phyloP scores from a whole-genome alignment of 345 rosid genomes.

The Lepidium aucheri region DNA sequence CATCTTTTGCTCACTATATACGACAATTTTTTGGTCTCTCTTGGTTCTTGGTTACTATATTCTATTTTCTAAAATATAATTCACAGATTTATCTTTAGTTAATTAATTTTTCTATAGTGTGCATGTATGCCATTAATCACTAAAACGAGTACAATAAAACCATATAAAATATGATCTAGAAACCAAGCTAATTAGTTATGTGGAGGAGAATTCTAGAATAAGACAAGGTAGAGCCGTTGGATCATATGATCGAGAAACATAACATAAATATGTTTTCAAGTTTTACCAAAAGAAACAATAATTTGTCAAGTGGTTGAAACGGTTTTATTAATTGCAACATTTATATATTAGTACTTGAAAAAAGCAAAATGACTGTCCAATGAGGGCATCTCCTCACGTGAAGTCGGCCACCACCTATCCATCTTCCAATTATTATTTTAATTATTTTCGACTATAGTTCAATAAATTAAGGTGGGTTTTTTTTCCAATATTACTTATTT shows the following conservation, averaged over 20 bases:
- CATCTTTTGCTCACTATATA: slow-evolving; percentile 9
- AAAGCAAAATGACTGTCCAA: slow-evolving; percentile 19
- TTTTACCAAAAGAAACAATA: neutral
- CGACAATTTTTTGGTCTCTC: slow-evolving; percentile 14
- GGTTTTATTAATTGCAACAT: slow-evolving; percentile 15
- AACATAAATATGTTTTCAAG: slow-evolving; percentile 22
- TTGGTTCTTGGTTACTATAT: slow-evolving; percentile 1
- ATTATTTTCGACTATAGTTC: too few relatives aligned
- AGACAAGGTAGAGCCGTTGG: slow-evolving; percentile 18
- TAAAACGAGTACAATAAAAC: too few relatives aligned
- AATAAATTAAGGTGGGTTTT: too few relatives aligned
- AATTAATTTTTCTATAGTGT: too few relatives aligned
- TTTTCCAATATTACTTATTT: too few relatives aligned
- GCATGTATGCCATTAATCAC: too few relatives aligned
- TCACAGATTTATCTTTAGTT: too few relatives aligned
- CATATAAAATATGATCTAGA: neutral
- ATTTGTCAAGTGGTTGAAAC: slow-evolving; percentile 17
- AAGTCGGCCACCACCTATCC: slow-evolving; percentile 27
- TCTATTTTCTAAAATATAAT: too few relatives aligned
- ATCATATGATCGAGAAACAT: slow-evolving; percentile 22
- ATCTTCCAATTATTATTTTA: slow-evolving; percentile 12
- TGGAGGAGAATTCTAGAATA: slow-evolving; percentile 11
- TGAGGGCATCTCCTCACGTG: slow-evolving; percentile 34
- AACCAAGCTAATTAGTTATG: neutral
- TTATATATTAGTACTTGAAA: neutral